Conservation (phyloP, 352 stramenopile species). For the Thraustochytrium striatum region DNA sequence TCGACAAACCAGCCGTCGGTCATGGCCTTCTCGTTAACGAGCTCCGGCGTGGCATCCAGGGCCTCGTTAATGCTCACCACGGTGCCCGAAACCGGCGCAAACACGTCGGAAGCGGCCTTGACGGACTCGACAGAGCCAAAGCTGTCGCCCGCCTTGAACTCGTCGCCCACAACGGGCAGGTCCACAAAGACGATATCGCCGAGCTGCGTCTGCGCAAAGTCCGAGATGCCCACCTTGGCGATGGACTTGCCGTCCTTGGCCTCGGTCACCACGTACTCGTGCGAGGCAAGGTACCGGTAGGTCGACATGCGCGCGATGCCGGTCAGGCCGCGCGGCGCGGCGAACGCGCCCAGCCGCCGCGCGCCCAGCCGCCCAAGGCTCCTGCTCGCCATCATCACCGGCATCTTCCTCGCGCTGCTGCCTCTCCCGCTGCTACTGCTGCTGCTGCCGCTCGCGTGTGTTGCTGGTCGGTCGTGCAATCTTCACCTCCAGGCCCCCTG, state of each 20-base stretch:
- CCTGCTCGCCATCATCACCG: too few relatives aligned
- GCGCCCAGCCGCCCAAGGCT: background rate
- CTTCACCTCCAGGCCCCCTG: background rate
- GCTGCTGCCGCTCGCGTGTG: background rate
- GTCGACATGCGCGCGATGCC: conserved; percentile 24
- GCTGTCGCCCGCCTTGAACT: conserved; percentile 72
- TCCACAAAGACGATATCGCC: conserved; percentile 93
- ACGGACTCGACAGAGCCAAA: conserved; percentile 97
- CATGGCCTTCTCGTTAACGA: conserved; percentile 79
- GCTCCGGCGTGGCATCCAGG: conserved; percentile 69
- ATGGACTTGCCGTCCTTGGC: background rate
- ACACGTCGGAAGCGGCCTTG: conserved; percentile 93
- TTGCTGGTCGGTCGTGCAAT: background rate
- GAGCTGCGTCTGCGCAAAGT: conserved; percentile 92
- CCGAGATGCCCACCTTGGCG: conserved; percentile 84
- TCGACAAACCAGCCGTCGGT: conserved; percentile 80
- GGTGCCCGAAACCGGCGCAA: conserved; percentile 83
- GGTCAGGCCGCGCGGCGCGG: background rate
- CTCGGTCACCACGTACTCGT: conserved; percentile 49
- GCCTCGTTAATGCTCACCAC: conserved; percentile 89
- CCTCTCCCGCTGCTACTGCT: background rate
- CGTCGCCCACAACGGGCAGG: conserved; percentile 76
- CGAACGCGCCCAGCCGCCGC: background rate
- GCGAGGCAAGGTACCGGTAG: conserved; percentile 43
- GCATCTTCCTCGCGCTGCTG: background rate